Conservation (phyloP, 768 basidiomycete genomes). For the Chalciporus sphaerocephalus region DNA sequence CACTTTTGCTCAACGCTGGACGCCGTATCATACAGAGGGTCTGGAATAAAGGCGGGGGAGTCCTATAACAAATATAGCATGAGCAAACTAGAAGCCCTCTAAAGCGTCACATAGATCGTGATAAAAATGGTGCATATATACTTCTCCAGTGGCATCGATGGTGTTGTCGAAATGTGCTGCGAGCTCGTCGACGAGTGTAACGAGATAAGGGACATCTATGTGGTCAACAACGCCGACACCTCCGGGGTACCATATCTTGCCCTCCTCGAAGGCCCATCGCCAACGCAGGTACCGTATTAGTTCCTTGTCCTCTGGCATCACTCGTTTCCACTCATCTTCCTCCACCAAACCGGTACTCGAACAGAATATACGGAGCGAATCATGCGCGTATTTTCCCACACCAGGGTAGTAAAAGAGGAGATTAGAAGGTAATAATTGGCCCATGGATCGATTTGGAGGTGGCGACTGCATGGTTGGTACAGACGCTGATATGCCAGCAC, state of each 20-base stretch:
- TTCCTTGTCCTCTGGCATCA: constrained; percentile 66
- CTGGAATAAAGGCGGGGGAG: too few species aligned
- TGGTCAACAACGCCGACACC: constrained; percentile 38
- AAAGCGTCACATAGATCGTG: constrained; percentile 16
- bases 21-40: too few species aligned
- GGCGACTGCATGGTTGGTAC: background rate
- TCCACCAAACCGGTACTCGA: background rate
- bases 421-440: constrained; percentile 32
- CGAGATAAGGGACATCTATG: constrained; percentile 37
- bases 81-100: background rate
- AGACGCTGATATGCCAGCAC: background rate
- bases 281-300: constrained; percentile 63
- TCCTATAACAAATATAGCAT: too few species aligned
- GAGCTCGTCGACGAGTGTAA: constrained; percentile 39
- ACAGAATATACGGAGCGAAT: constrained; percentile 74
- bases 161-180: constrained; percentile 22
- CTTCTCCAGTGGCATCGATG: constrained; percentile 20
- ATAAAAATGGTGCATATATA: constrained; percentile 25
- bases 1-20: too few species aligned
- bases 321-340: constrained; percentile 53
- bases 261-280: constrained; percentile 64
- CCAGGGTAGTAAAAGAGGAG: constrained; percentile 59
- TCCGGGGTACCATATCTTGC: constrained; percentile 46
- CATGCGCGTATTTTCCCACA: constrained; percentile 65
- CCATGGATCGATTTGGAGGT: background rate